Evolutionary conservation across 352 stramenopile genomes (phyloP), one percentile per base, ranked within the genome.

Genomic region (Globisporangium recalcitrans): DNA sequence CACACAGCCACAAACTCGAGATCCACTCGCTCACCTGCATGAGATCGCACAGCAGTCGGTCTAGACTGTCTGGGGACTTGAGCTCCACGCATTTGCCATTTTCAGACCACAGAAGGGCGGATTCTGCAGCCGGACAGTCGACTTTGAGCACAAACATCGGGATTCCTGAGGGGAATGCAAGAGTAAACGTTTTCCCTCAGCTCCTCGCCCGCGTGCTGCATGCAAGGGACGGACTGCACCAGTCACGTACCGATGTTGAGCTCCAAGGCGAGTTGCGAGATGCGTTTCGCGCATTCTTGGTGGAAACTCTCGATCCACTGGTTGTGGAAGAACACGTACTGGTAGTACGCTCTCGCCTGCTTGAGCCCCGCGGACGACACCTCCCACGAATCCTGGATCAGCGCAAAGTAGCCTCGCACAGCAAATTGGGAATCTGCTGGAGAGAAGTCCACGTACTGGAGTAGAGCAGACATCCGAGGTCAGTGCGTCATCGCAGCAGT

Each of bases 111-210:
- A 64, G 65, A 26, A 75, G 31, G 3, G 80, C 80, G 42, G 74
- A 80, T 19, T 85, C 66, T 10, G 71, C 38, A 2, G 31, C 32
- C 24, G 64, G 36, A 46, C 52, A 65, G n/a, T 65, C 48, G 19
- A 95, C 52, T 66, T 91, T 90, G 55, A 93, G 48, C 7, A 95
- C 75, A 57, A 90, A 88, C 38, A 93, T 85, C 13, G 79, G 81
- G 36, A 91, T 86, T 10, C 74, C 85, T 93, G 31, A 9, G 53
- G 19, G 13, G 22, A 27, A 13, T 24, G 2, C 8, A 40, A 2
- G 36, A 26, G 26, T 13, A n/a, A n/a, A n/a, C n/a, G n/a, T n/a
- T n/a, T n/a, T n/a, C n/a, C n/a, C n/a, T n/a, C n/a, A n/a, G n/a
- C n/a, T n/a, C n/a, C n/a, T n/a, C n/a, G n/a, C n/a, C n/a, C n/a